phyloP scores from a whole-genome alignment of 805 yeast genomes.

The Spathaspora passalidarum region DNA sequence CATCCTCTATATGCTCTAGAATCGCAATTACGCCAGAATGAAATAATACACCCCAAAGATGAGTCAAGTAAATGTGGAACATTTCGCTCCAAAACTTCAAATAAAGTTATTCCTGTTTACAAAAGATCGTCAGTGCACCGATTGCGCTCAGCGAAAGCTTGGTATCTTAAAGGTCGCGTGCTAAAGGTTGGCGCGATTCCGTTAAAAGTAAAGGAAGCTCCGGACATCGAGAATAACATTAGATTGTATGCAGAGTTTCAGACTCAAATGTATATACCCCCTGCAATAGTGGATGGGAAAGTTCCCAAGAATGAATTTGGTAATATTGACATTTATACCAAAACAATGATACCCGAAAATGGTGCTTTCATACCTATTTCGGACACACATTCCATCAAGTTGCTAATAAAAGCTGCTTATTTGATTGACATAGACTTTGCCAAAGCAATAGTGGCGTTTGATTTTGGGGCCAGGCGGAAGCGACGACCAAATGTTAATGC shows the following conservation, averaged over 20 bases:
- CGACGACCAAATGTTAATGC: constrained; percentile 32
- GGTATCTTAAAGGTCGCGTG: constrained; percentile 81
- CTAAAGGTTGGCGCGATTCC: constrained; percentile 71
- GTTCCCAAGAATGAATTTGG: constrained; percentile 78
- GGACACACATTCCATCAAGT: constrained; percentile 31
- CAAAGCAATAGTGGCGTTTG: constrained; percentile 84
- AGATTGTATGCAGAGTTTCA: constrained; percentile 76
- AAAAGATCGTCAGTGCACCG: constrained; percentile 60
- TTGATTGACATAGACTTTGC: constrained; percentile 74
- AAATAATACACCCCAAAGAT: constrained; percentile 64
- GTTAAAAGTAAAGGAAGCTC: constrained; percentile 39
- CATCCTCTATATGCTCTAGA: constrained; percentile 88
- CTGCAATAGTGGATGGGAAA: constrained; percentile 60
- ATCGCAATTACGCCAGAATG: constrained; percentile 67
- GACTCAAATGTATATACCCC: constrained; percentile 69
- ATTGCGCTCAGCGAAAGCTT: constrained; percentile 73
- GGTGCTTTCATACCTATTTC: constrained; percentile 51
- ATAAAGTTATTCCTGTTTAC: constrained; percentile 58
- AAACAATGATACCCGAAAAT: constrained; percentile 81
- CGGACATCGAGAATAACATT: constrained; percentile 50
- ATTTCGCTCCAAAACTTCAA: constrained; percentile 45
- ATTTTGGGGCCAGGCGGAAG: constrained; percentile 52
- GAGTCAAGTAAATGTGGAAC: constrained; percentile 63
- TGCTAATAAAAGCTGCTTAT: constrained; percentile 69
- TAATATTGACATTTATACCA: constrained; percentile 75